Conservation (phyloP, 208 protist genomes). For the Angomonas deanei region DNA sequence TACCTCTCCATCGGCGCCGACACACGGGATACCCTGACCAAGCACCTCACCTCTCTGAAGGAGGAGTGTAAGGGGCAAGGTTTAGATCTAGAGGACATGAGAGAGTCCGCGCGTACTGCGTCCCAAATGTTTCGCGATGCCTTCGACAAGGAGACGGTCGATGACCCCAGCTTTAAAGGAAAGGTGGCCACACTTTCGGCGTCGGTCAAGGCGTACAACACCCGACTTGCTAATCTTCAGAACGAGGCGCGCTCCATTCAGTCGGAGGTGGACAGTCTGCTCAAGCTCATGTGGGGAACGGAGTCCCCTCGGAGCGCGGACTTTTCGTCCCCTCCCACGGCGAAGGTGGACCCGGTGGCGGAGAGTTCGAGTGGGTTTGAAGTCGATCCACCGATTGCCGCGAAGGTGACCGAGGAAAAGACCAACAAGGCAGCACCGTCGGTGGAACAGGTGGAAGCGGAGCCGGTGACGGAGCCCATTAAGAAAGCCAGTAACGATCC, state of each 20-base stretch:
- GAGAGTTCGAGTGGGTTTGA: constrained; percentile 26
- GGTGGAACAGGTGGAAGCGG: constrained; percentile 69
- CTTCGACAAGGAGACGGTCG: constrained; percentile 27
- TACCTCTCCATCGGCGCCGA: constrained; percentile 34
- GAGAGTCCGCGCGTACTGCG: constrained; percentile 64
- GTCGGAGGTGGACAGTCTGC: constrained; percentile 57
- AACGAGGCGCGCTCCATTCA: constrained; percentile 82
- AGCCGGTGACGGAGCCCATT: constrained; percentile 35
- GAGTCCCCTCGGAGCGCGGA: constrained; percentile 45
- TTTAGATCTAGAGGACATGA: constrained; percentile 85
- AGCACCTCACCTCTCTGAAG: constrained; percentile 70
- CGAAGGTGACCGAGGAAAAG: constrained; percentile 38
- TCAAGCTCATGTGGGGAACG: constrained; percentile 83
- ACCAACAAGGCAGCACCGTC: neutral
- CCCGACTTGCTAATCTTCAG: constrained; percentile 73
- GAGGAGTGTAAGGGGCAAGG: constrained; percentile 85
- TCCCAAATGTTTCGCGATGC: constrained; percentile 54
- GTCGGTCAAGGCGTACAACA: constrained; percentile 86
- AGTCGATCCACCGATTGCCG: constrained; percentile 58
- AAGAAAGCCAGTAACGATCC: neutral
- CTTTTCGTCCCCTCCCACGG: constrained; percentile 49
- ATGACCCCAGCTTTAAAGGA: constrained; percentile 69
- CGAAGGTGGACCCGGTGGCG: neutral
- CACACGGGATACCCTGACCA: constrained; percentile 58
- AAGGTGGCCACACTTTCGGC: constrained; percentile 67